A percentile compares a stretch with the other conserved stretches of the same genome.
These are phyloP conservation scores for Aspergillus awamori DNA, from an alignment of 2,329 filamentous ascomycete species.

Conservation along the genomic window DNA sequence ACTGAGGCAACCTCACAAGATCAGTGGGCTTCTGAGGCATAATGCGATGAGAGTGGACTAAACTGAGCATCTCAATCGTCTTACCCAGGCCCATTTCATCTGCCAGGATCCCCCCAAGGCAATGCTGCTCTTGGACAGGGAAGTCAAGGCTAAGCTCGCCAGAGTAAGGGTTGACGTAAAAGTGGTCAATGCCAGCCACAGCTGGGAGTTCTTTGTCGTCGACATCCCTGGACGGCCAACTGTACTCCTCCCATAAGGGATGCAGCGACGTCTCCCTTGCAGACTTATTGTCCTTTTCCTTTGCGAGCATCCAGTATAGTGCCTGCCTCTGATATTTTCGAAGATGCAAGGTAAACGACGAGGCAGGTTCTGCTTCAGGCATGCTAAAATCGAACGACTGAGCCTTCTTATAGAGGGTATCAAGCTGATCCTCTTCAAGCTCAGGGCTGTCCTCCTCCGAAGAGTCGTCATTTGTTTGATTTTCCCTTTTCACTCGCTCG, in stretches of 20 bases:
- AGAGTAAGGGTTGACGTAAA: constrained; percentile 97
- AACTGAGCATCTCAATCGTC: constrained; percentile 96
- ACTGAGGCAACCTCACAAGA: constrained; percentile 64
- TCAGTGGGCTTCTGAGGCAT: constrained; percentile 56
- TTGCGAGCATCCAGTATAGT: constrained; percentile 92
- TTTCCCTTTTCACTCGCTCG: constrained; percentile 61
- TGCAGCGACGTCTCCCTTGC: constrained; percentile 84
- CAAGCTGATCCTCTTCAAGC: constrained; percentile 92
- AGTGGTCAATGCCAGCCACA: constrained; percentile 68
- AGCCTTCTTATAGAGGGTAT: constrained; percentile 90
- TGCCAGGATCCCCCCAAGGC: constrained; percentile 86
- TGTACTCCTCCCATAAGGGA: constrained; percentile 94
- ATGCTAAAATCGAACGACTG: constrained; percentile 96
- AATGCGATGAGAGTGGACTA: constrained; percentile 81
- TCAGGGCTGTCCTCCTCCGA: constrained; percentile 82
- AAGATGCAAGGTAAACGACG: constrained; percentile 79
- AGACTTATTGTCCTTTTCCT: constrained; percentile 78
- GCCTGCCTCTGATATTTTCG: constrained; percentile 96
- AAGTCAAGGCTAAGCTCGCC: constrained; percentile 91
- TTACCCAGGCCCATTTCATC: constrained; percentile 98
- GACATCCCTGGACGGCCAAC: constrained; percentile 83
- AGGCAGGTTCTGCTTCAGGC: constrained; percentile 79
- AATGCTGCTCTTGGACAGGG: constrained; percentile 90
- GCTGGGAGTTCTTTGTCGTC: constrained; percentile 74
- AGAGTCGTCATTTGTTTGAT: constrained; percentile 47